Conservation (phyloP, 768 basidiomycete genomes). For the Tulasnella calospora region DNA sequence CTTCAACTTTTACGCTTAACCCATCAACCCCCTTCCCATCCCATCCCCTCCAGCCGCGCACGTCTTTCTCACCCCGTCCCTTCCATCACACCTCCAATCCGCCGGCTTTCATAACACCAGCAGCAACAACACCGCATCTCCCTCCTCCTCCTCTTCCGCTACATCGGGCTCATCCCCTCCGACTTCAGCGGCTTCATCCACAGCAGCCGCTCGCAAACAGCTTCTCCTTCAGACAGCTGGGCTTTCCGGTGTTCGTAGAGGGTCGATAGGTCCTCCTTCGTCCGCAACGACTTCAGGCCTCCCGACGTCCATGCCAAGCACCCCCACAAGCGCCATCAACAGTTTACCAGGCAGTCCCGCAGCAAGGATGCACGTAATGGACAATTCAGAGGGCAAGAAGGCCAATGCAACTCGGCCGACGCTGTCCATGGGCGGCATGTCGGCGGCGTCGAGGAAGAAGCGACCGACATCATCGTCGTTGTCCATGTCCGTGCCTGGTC, state of each 20-base stretch:
- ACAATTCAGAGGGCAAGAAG: not conserved
- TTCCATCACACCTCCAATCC: constrained; percentile 7
- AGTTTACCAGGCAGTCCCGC: constrained; percentile 13
- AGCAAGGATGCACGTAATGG: not conserved
- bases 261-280: constrained; percentile 16
- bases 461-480: constrained; percentile 10
- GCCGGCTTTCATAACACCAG: constrained; percentile 8
- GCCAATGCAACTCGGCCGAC: not conserved
- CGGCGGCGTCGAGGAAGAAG: constrained; percentile 8
- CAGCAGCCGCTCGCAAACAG: constrained; percentile 14
- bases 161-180: constrained; percentile 1
- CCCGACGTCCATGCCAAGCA: constrained; percentile 9
- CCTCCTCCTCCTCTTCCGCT: constrained; percentile 1
- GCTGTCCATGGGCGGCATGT: not conserved
- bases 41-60: not conserved
- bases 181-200: not conserved
- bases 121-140: not conserved
- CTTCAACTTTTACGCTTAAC: not conserved
- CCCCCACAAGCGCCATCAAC: constrained; percentile 13
- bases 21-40: not conserved
- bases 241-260: not conserved
- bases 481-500: constrained; percentile 16
- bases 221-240: constrained; percentile 12
- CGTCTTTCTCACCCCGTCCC: constrained; percentile 17
- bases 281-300: constrained; percentile 11